These are phyloP conservation scores for Neofusicoccum parvum DNA, from an alignment of 2,329 filamentous ascomycete genomes.

Conservation along the genomic window DNA sequence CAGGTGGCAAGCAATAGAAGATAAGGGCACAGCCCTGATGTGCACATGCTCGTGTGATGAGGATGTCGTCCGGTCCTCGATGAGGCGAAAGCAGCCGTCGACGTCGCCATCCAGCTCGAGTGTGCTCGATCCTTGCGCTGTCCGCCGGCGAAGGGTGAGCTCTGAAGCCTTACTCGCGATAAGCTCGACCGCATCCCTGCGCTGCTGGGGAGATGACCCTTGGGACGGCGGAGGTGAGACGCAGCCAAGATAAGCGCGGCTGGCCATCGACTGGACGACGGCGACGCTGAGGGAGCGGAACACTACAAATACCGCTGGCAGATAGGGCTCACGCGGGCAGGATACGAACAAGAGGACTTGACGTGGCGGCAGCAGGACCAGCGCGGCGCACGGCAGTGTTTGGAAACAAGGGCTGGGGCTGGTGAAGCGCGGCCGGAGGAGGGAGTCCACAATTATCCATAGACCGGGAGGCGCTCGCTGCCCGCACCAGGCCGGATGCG, in stretches of 20 bases:
- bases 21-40: neutral
- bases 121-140: no score
- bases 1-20: neutral
- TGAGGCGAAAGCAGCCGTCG: no score
- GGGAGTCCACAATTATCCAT: no score
- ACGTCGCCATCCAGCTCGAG: no score
- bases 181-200: neutral
- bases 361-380: neutral
- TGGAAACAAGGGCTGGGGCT: neutral
- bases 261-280: no score
- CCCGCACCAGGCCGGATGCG: neutral
- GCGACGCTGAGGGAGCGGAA: no score
- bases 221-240: neutral
- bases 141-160: no score
- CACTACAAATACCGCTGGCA: neutral
- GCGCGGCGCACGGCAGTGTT: neutral
- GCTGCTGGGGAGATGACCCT: neutral
- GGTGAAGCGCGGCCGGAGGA: no score
- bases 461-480: no score
- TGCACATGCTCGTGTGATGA: neutral
- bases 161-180: neutral
- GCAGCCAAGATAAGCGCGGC: no score
- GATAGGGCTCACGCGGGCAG: neutral
- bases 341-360: neutral
- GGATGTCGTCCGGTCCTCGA: no score